These are phyloP conservation scores for Daedaleopsis sinensis DNA, from an alignment of 768 basidiomycete genomes.

Conservation along the genomic window DNA sequence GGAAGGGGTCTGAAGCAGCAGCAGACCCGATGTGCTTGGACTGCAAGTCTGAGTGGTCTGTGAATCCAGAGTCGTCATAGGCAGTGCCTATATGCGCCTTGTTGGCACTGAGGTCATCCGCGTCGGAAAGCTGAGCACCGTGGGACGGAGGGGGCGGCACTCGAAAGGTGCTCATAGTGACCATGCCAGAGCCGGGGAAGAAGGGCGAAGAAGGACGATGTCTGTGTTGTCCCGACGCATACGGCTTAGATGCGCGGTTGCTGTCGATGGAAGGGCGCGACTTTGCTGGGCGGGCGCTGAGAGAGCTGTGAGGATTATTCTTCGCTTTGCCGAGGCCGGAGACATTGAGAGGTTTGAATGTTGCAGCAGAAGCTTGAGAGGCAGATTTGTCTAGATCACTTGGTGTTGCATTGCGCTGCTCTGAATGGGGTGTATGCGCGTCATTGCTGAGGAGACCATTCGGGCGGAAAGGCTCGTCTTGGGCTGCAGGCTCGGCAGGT, in stretches of 20 bases:
- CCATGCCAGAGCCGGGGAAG: slow-evolving; percentile 10
- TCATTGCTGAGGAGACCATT: slow-evolving; percentile 22
- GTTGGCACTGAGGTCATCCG: slow-evolving; percentile 23
- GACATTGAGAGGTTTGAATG: slow-evolving; percentile 31
- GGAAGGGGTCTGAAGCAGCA: neutral
- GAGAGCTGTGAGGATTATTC: neutral
- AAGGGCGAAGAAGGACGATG: slow-evolving; percentile 24
- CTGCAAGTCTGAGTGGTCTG: neutral
- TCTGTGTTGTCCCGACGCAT: slow-evolving; percentile 4
- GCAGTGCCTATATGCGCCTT: slow-evolving; percentile 29
- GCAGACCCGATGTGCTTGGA: neutral
- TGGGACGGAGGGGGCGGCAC: slow-evolving; percentile 10
- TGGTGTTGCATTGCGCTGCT: neutral
- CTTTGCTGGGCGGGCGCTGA: neutral
- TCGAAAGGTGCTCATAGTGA: slow-evolving; percentile 11
- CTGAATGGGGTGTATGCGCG: neutral
- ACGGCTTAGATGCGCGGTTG: slow-evolving; percentile 14
- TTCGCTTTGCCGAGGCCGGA: slow-evolving; percentile 21
- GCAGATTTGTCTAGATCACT: neutral
- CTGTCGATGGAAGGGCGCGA: slow-evolving; percentile 20
- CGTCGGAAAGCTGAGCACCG: slow-evolving; percentile 3
- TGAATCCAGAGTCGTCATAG: neutral
- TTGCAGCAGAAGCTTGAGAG: slow-evolving; percentile 3
- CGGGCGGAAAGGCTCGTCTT: slow-evolving; percentile 21
- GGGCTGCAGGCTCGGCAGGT: neutral